These are phyloP conservation scores for Rosa chinensis DNA, from an alignment of 306 rosid genomes.

Conservation along the genomic window DNA sequence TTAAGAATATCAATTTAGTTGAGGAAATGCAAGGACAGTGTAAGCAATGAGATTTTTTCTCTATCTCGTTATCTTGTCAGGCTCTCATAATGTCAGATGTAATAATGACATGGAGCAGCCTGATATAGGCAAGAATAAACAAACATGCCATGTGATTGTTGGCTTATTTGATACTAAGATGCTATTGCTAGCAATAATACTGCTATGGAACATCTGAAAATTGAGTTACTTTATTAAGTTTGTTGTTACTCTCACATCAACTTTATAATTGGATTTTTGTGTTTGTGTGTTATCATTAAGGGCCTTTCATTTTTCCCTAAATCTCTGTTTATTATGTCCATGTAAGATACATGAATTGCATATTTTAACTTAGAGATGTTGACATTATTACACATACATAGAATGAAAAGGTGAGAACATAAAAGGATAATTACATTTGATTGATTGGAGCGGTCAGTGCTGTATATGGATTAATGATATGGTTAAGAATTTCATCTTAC, in stretches of 20 bases:
- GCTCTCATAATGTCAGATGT: not conserved
- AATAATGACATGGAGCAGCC: not conserved
- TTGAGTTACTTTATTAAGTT: not conserved
- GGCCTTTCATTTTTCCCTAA: not conserved
- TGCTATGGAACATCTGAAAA: too few species aligned
- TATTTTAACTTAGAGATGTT: not conserved
- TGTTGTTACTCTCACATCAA: not conserved
- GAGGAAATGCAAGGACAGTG: not conserved
- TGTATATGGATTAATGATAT: not conserved
- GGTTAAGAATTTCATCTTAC: not conserved
- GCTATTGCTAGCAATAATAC: not conserved
- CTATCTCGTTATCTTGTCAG: not conserved
- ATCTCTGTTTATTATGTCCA: not conserved
- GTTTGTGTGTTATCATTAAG: too few species aligned
- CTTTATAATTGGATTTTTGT: not conserved
- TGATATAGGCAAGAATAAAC: not conserved
- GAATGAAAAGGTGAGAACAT: not conserved
- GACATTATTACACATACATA: not conserved
- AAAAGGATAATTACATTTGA: not conserved
- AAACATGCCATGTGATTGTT: not conserved
- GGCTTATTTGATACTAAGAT: not conserved
- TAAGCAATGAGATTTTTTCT: not conserved
- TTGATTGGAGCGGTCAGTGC: not conserved
- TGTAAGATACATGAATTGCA: not conserved
- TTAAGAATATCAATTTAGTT: not conserved